These are phyloP conservation scores for Westerdykella sp. DNA, from an alignment of 2,329 filamentous ascomycete species.

Conservation along the genomic window DNA sequence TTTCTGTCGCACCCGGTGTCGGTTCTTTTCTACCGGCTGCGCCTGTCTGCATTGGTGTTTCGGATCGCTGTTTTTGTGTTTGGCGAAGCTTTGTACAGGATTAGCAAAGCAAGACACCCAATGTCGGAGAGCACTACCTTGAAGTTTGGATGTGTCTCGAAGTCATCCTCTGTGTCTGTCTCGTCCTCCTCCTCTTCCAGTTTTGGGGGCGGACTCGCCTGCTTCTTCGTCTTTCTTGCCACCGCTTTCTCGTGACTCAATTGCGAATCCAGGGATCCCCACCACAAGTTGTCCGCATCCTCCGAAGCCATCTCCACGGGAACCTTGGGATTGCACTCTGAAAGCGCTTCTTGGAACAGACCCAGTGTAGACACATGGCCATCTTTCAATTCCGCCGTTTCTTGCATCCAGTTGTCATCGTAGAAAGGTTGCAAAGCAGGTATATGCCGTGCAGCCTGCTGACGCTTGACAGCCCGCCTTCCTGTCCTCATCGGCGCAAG, in stretches of 20 bases:
- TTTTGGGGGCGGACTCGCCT: conserved; percentile 1
- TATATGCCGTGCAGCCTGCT: conserved; percentile 49
- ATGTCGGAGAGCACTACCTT: conserved; percentile 11
- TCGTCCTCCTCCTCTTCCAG: conserved; percentile 21
- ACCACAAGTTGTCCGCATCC: conserved; percentile 17
- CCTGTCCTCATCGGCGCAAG: conserved; percentile 42
- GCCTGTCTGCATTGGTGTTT: not conserved
- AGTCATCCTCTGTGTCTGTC: conserved; percentile 28
- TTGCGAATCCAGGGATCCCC: conserved; percentile 12
- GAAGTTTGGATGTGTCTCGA: conserved; percentile 31
- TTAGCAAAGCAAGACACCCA: no score
- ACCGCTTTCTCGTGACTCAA: conserved; percentile 10
- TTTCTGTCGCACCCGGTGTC: not conserved
- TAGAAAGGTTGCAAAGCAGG: conserved; percentile 52
- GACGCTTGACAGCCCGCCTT: conserved; percentile 42
- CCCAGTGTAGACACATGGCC: conserved; percentile 22
- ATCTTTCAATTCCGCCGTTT: conserved; percentile 20
- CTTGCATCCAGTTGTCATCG: conserved; percentile 40
- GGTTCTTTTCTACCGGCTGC: not conserved
- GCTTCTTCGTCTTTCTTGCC: conserved; percentile 2
- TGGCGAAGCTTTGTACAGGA: conserved; percentile 9
- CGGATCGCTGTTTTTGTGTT: conserved; percentile 7
- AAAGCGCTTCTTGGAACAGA: conserved; percentile 30
- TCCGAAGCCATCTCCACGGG: conserved; percentile 18
- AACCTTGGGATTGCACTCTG: conserved; percentile 21